Conservation (phyloP, 176 grass and related monocot genomes). For the Calamus simplicifolius region DNA sequence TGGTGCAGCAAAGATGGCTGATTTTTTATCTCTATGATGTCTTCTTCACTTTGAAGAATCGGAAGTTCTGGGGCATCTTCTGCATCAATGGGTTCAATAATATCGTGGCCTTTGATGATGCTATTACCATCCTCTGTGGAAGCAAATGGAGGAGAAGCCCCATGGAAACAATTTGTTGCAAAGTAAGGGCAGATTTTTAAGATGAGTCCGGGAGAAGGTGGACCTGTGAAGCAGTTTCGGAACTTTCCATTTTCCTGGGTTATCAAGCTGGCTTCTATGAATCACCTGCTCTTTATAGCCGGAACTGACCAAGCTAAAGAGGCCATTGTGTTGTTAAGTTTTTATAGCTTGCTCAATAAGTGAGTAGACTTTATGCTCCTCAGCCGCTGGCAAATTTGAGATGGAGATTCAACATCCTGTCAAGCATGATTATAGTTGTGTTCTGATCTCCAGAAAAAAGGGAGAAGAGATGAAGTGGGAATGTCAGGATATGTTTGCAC, state of each 20-base stretch:
- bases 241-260: conserved; percentile 14
- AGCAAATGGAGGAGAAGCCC: conserved; percentile 54
- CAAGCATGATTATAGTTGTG: too few species aligned
- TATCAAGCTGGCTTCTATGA: conserved; percentile 26
- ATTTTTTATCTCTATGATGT: conserved; percentile 42
- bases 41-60: conserved; percentile 41
- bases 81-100: conserved; percentile 57
- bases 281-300: conserved; percentile 15
- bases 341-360: too few species aligned
- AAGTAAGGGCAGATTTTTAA: conserved; percentile 26
- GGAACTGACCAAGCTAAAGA: conserved; percentile 34
- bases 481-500: too few species aligned
- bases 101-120: conserved; percentile 43
- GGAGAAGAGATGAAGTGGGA: too few species aligned
- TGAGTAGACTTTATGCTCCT: too few species aligned
- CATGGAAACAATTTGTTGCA: conserved; percentile 51
- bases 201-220: background rate
- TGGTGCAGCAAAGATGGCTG: conserved; percentile 17
- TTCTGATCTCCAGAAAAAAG: too few species aligned
- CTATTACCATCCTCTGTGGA: conserved; percentile 31
- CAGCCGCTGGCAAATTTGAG: too few species aligned
- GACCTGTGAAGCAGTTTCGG: conserved; percentile 26
- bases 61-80: conserved; percentile 57
- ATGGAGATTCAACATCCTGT: too few species aligned
- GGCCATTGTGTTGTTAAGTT: conserved; percentile 24